These are phyloP conservation scores for Colletotrichum godetiae DNA, from an alignment of 2,329 filamentous ascomycete genomes.

Conservation along the genomic window DNA sequence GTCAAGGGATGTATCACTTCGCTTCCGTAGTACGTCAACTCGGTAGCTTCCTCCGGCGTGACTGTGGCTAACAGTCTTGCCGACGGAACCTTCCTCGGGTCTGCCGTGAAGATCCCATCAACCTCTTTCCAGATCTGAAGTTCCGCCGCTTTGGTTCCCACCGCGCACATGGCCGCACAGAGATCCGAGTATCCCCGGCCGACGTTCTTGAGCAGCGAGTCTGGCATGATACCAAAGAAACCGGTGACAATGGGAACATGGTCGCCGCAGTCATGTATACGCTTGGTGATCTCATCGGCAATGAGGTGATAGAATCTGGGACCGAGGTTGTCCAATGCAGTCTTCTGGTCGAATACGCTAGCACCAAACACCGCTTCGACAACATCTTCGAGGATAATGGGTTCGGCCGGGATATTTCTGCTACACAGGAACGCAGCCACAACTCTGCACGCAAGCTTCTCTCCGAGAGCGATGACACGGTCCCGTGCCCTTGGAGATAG, in stretches of 20 bases:
- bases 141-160: conserved; percentile 85
- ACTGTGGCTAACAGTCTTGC: conserved; percentile 86
- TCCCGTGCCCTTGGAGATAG: conserved; percentile 83
- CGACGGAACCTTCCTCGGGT: conserved; percentile 91
- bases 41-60: conserved; percentile 93
- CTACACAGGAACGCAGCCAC: conserved; percentile 90
- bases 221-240: conserved; percentile 95
- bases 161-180: conserved; percentile 90
- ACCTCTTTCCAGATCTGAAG: conserved; percentile 99
- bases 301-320: conserved; percentile 77
- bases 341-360: conserved; percentile 80
- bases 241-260: conserved; percentile 86
- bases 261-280: conserved; percentile 72
- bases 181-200: conserved; percentile 97
- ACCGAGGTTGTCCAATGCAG: conserved; percentile 69
- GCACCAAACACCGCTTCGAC: conserved; percentile 92
- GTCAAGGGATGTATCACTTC: conserved; percentile 99
- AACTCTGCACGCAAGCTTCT: conserved; percentile 93
- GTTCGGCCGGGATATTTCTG: conserved; percentile 55
- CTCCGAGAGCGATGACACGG: conserved; percentile 91
- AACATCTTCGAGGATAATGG: conserved; percentile 58
- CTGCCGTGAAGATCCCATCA: conserved; percentile 88
- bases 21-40: conserved; percentile 92
- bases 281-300: conserved; percentile 68
- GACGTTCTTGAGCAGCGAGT: conserved; percentile 86